These are phyloP conservation scores for Kwoniella mangroviensis DNA, from an alignment of 768 basidiomycete genomes.

Conservation along the genomic window DNA sequence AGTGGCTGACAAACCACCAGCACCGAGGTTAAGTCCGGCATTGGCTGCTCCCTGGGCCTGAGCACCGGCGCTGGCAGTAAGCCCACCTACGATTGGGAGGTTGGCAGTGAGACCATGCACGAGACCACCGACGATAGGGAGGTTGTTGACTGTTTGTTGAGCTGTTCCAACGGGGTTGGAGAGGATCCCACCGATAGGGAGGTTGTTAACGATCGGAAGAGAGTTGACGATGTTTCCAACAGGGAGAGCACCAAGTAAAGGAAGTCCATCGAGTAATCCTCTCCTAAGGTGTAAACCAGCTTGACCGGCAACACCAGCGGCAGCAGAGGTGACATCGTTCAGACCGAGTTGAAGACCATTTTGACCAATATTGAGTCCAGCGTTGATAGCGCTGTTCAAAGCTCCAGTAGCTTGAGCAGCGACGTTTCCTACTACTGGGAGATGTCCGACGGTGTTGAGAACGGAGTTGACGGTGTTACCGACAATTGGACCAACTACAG, in stretches of 20 bases:
- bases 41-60: slow-evolving; percentile 9
- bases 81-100: slow-evolving; percentile 15
- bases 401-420: slow-evolving; percentile 20
- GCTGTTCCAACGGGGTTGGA: slow-evolving; percentile 24
- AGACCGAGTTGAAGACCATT: slow-evolving; percentile 13
- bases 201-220: slow-evolving; percentile 18
- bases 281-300: slow-evolving; percentile 8
- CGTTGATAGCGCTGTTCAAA: slow-evolving; percentile 1
- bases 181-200: slow-evolving; percentile 16
- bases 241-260: slow-evolving; percentile 20
- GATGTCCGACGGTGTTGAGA: slow-evolving; percentile 20
- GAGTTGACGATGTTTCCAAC: slow-evolving; percentile 18
- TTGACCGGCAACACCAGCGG: slow-evolving; percentile 6
- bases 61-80: slow-evolving; percentile 12
- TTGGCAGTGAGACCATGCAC: slow-evolving; percentile 15
- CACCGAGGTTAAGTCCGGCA: slow-evolving; percentile 13
- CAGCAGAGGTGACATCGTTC: slow-evolving; percentile 7
- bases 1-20: slow-evolving; percentile 8
- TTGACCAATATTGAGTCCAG: slow-evolving; percentile 11
- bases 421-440: slow-evolving; percentile 18
- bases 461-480: slow-evolving; percentile 12
- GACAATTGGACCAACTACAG: slow-evolving; percentile 6
- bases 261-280: slow-evolving; percentile 19
- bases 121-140: slow-evolving; percentile 21
- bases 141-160: slow-evolving; percentile 9